Base-by-base conservation (phyloP, 331 rosid species). In the Cydonia oblonga region DNA sequence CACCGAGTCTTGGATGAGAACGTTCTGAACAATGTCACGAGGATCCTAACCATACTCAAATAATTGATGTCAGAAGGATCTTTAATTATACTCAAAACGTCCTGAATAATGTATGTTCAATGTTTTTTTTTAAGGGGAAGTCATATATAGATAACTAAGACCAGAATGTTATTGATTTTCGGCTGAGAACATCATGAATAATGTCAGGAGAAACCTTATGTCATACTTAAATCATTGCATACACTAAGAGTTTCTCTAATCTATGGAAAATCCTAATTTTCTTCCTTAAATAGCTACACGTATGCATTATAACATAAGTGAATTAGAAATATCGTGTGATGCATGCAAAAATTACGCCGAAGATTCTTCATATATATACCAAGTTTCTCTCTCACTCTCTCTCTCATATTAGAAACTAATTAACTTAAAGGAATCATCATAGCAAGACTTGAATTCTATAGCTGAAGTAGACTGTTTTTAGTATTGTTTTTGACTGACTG, bases 401-500 rank as follows among this genome's bases (percentile, higher is more conserved):
- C 44, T 38, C 44, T 9, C 44, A 15, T n/a, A 32, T 25, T 16
- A 7, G 57, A 59, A 66, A 73, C 65, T 60, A 64, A 72, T 19
- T 42, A 78, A 24, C 22, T 40, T 53, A 61, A 74, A 46, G 64
- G 40, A 74, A 73, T 69, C 30, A 14, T 57, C 46, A 58, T 33
- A 64, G 12, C 65, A 64, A 46, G 25, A 20, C 74, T 59, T 71
- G 54, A 49, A 16, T 72, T 59, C 59, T 49, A 49, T 16, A 5
- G 9, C 54, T 38, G 4, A 38, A 38, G 44, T 10, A 9, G 44
- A 38, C 44, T 38, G 44, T 9, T 38, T 9, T 18, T 49, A 35
- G 62, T 40, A 72, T 26, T 49, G 18, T 49, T 65, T 83, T 68
- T 76, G 78, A 84, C 73, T 76, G 77, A 80, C 73, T 7, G 64